Percentiles rank a stretch among this genome's conserved stretches.
phyloP scores from a whole-genome alignment of 2,329 filamentous ascomycete genomes.

The Colletotrichum tofieldiae region DNA sequence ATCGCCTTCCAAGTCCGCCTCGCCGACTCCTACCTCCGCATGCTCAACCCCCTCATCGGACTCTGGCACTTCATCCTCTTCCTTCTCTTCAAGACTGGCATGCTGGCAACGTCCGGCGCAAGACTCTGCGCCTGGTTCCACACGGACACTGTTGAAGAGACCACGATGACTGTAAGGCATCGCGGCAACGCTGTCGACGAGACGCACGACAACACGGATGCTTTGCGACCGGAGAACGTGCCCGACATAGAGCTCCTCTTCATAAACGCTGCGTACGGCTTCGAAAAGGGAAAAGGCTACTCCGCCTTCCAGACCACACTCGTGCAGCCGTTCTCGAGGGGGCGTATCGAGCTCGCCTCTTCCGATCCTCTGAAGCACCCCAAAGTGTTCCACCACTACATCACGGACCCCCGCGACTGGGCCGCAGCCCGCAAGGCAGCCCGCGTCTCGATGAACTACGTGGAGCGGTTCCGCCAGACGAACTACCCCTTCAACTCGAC shows the following conservation, averaged over 20 bases:
- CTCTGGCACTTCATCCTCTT: slow-evolving; percentile 51
- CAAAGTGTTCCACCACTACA: slow-evolving; percentile 50
- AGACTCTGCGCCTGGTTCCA: slow-evolving; percentile 27
- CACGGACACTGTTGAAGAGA: no score
- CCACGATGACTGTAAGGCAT: no score
- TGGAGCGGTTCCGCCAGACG: no score
- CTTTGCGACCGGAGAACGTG: no score
- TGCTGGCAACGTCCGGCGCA: slow-evolving; percentile 46
- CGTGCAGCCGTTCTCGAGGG: slow-evolving; percentile 32
- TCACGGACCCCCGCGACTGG: slow-evolving; percentile 51
- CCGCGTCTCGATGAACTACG: slow-evolving; percentile 45
- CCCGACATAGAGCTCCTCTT: no score
- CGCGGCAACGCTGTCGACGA: no score
- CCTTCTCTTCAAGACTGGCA: slow-evolving; percentile 48
- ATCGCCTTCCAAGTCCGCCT: slow-evolving; percentile 37
- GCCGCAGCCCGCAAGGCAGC: slow-evolving; percentile 46
- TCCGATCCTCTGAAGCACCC: slow-evolving; percentile 53
- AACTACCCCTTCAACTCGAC: no score
- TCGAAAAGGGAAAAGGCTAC: no score
- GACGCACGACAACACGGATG: no score
- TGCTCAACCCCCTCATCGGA: slow-evolving; percentile 45
- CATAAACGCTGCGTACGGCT: no score
- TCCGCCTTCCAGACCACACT: no score
- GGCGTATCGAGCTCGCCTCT: slow-evolving; percentile 53
- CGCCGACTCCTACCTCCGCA: slow-evolving; percentile 46